Conservation (phyloP, 169 alveolate species). For the Theileria annulata region DNA sequence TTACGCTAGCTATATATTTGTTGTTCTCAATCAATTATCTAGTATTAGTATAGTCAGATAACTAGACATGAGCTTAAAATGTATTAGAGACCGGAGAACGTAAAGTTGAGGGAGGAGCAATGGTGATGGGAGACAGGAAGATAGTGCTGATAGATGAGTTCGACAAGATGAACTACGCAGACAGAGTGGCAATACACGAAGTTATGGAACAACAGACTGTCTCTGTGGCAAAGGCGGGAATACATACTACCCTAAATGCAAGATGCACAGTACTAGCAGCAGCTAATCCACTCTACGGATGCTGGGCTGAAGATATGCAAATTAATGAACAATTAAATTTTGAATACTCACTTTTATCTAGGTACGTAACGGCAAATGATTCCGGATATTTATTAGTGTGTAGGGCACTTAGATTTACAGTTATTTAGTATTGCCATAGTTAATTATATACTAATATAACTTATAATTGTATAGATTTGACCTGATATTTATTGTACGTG, state of each 20-base stretch:
- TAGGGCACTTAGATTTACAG: conserved; percentile 48
- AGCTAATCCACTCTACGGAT: conserved; percentile 99
- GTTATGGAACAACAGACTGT: conserved; percentile 99
- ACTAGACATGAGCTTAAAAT: not conserved
- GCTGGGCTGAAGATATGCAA: conserved; percentile 89
- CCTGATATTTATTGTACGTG: conserved; percentile 66
- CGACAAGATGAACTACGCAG: conserved; percentile 97
- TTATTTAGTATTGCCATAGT: not conserved
- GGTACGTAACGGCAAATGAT: too few species aligned
- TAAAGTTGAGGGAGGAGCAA: conserved; percentile 98
- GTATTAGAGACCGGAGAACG: conserved; percentile 89
- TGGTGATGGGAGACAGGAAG: conserved; percentile 98
- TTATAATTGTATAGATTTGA: conserved; percentile 21
- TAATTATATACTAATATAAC: not conserved
- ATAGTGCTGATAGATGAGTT: conserved; percentile 98
- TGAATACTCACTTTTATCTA: conserved; percentile 96
- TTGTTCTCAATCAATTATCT: too few species aligned
- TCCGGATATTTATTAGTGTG: conserved; percentile 91
- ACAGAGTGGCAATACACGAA: conserved; percentile 99
- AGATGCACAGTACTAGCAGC: conserved; percentile 98
- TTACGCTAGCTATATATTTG: too few species aligned
- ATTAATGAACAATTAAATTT: conserved; percentile 92
- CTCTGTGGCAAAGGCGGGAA: conserved; percentile 98
- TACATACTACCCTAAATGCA: conserved; percentile 97
- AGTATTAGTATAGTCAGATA: not conserved